Conservation (phyloP, 2,329 filamentous ascomycete genomes). For the Exophiala dermatitidis region DNA sequence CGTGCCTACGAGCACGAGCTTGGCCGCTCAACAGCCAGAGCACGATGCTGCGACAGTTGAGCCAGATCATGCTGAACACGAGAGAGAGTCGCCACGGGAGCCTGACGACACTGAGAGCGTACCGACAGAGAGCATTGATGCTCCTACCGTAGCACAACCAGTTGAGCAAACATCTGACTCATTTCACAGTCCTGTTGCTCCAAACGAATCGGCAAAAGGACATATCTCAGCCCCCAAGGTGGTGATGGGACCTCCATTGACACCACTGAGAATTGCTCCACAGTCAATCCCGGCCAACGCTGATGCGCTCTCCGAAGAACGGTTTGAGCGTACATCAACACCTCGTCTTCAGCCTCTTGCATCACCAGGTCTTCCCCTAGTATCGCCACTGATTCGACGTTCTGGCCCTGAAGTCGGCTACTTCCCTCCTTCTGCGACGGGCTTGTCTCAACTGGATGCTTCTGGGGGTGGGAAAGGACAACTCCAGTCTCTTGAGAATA, state of each 20-base stretch:
- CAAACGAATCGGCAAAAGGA: not conserved
- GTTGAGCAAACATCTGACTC: not conserved
- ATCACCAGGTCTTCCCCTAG: slow-evolving; percentile 36
- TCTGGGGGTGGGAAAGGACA: slow-evolving; percentile 5
- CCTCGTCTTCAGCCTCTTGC: slow-evolving; percentile 35
- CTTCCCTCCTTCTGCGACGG: slow-evolving; percentile 27
- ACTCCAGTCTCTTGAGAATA: not conserved
- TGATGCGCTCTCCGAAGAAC: not conserved
- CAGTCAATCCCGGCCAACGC: not conserved
- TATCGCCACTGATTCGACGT: slow-evolving; percentile 34
- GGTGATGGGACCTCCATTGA: slow-evolving; percentile 18
- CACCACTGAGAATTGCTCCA: slow-evolving; percentile 3
- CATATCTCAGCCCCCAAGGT: not conserved
- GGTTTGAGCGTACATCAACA: slow-evolving; percentile 19
- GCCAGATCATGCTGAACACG: too few species aligned
- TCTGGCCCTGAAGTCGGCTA: slow-evolving; percentile 28
- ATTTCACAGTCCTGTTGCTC: not conserved
- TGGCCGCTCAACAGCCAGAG: not conserved
- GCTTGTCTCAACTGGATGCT: slow-evolving; percentile 22
- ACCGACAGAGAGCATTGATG: too few species aligned
- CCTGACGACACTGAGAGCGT: too few species aligned
- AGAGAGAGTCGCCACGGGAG: too few species aligned
- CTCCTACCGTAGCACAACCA: not conserved
- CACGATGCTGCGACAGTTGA: too few species aligned
- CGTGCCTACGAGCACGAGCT: slow-evolving; percentile 3